Conservation (phyloP, 129 eudicot species). For the Mikania micrantha region DNA sequence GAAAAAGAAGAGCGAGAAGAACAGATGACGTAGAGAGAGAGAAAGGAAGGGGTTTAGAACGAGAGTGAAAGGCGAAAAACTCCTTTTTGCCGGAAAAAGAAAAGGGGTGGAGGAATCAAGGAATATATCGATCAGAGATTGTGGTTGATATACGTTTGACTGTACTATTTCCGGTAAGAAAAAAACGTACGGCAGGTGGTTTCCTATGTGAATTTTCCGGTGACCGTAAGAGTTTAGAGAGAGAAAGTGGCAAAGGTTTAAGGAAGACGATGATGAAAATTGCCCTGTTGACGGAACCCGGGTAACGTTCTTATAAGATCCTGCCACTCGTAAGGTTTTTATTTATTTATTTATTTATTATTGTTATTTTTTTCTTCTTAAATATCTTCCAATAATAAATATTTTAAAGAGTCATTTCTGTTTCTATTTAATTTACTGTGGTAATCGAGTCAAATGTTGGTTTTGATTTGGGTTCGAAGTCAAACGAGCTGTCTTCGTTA, state of each 20-base stretch:
- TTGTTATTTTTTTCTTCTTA: background rate
- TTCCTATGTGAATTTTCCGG: background rate
- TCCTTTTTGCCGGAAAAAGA: constrained; percentile 30
- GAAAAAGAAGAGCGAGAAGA: constrained; percentile 22
- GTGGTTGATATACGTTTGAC: background rate
- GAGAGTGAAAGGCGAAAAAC: constrained; percentile 23
- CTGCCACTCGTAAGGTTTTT: constrained; percentile 4
- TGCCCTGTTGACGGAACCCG: constrained; percentile 18
- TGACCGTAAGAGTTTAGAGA: constrained; percentile 15
- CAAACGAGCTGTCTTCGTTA: too few relatives aligned
- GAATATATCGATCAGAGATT: constrained; percentile 13
- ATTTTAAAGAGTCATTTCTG: too few relatives aligned
- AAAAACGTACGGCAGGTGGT: background rate
- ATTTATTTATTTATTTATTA: too few relatives aligned
- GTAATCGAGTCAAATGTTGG: too few relatives aligned
- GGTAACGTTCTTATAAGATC: constrained; percentile 53
- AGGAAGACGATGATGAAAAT: constrained; percentile 5
- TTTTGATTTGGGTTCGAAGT: too few relatives aligned
- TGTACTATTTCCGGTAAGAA: constrained; percentile 9
- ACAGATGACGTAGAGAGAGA: constrained; percentile 4
- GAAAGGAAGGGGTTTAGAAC: background rate
- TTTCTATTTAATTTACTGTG: too few relatives aligned
- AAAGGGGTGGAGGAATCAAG: background rate
- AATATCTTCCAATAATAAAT: background rate
- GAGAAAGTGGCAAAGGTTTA: constrained; percentile 26